phyloP scores from a whole-genome alignment of 1,139 yeast genomes.

The Blastobotrys illinoisensis region DNA sequence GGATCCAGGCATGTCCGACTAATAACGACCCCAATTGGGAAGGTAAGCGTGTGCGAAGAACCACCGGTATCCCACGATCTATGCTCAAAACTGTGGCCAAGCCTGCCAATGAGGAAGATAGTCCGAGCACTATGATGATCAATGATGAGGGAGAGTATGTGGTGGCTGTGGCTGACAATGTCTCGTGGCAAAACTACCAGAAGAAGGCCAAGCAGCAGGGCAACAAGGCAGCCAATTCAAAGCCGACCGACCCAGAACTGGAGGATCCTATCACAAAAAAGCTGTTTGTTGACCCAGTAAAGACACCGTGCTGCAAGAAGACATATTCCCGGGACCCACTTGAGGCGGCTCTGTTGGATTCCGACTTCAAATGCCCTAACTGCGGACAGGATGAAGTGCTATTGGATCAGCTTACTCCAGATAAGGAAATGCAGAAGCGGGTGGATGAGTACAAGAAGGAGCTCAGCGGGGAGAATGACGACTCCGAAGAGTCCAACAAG shows the following conservation, averaged over 20 bases:
- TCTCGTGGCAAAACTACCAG: conserved; percentile 86
- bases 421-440: conserved; percentile 51
- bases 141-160: conserved; percentile 95
- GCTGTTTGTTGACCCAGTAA: conserved; percentile 67
- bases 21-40: conserved; percentile 90
- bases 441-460: conserved; percentile 49
- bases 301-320: conserved; percentile 75
- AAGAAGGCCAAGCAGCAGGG: conserved; percentile 40
- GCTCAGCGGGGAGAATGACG: conserved; percentile 7
- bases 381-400: conserved; percentile 71
- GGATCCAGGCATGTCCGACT: conserved; percentile 95
- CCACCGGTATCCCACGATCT: conserved; percentile 96
- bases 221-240: conserved; percentile 27
- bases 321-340: conserved; percentile 55
- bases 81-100: conserved; percentile 79
- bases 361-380: conserved; percentile 87
- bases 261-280: conserved; percentile 56
- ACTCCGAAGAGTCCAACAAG: conserved; percentile 6
- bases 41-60: conserved; percentile 81
- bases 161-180: conserved; percentile 87
- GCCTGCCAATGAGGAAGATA: conserved; percentile 43
- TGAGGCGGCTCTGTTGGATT: conserved; percentile 70
- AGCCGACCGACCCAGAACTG: conserved; percentile 54
- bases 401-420: conserved; percentile 63
- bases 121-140: conserved; percentile 73